Evolutionary conservation across 768 basidiomycete species (phyloP).

Genomic region (Vararia minispora): DNA sequence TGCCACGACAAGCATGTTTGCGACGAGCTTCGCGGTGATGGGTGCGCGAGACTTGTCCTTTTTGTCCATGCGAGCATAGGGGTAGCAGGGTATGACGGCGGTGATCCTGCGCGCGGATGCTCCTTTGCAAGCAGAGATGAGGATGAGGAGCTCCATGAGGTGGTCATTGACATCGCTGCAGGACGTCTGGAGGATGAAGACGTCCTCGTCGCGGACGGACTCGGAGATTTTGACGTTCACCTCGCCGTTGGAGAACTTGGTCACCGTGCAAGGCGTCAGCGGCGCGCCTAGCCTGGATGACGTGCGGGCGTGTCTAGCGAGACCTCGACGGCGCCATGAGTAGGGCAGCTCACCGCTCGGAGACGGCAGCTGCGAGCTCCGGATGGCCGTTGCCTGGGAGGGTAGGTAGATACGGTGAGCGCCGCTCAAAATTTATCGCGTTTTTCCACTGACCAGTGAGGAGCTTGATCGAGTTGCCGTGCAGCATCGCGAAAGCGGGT

Average conservation of each 20-base stretch:
- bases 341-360: constrained; percentile 82
- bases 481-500: constrained; percentile 41
- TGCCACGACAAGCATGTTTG: constrained; percentile 95
- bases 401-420: constrained; percentile 11
- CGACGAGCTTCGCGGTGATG: constrained; percentile 96
- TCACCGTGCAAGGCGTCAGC: constrained; percentile 75
- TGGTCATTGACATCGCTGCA: constrained; percentile 89
- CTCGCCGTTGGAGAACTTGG: constrained; percentile 92
- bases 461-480: constrained; percentile 72
- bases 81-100: constrained; percentile 96
- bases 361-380: constrained; percentile 90
- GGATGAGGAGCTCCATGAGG: constrained; percentile 96
- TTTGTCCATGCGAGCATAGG: constrained; percentile 95
- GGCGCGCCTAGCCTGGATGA: constrained; percentile 73
- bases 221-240: constrained; percentile 92
- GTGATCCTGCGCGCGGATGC: constrained; percentile 93
- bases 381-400: constrained; percentile 92
- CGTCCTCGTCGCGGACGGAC: constrained; percentile 95
- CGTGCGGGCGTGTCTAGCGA: constrained; percentile 37
- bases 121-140: constrained; percentile 96
- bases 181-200: constrained; percentile 95
- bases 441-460: constrained; percentile 45
- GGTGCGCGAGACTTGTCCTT: constrained; percentile 95
- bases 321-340: constrained; percentile 23
- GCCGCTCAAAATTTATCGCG: neutral